phyloP scores from a whole-genome alignment of 1,284 basidiomycete species.

The Ceratobasidium sp. region DNA sequence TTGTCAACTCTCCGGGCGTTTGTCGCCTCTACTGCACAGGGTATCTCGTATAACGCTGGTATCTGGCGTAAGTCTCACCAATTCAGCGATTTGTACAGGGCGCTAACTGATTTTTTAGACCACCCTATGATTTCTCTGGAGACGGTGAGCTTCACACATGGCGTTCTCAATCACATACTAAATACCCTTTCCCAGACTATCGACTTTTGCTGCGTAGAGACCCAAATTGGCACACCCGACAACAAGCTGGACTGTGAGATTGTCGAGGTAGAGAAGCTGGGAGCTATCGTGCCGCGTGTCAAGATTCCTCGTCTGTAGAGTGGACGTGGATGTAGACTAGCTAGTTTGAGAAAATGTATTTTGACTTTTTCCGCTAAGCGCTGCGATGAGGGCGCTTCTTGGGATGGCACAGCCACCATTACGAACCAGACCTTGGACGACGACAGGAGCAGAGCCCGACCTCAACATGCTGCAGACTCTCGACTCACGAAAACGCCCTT shows the following conservation, averaged over 20 bases:
- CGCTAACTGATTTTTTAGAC: conserved; percentile 60
- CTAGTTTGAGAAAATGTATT: not conserved
- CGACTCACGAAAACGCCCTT: conserved; percentile 34
- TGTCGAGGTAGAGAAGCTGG: conserved; percentile 61
- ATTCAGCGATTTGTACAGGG: not conserved
- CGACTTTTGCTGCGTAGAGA: conserved; percentile 85
- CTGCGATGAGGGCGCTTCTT: not conserved
- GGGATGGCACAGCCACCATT: conserved; percentile 32
- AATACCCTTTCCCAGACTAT: conserved; percentile 62
- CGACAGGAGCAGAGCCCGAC: conserved; percentile 2
- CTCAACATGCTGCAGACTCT: conserved; percentile 33
- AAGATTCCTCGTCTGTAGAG: conserved; percentile 32
- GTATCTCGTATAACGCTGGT: conserved; percentile 81
- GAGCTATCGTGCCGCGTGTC: conserved; percentile 10
- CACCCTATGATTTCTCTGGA: conserved; percentile 85
- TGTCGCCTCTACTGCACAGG: conserved; percentile 79
- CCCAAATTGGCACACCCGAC: conserved; percentile 78
- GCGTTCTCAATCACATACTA: conserved; percentile 43
- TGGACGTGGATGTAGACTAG: not conserved
- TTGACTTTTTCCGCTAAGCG: not conserved
- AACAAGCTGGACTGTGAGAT: conserved; percentile 80
- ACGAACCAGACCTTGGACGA: not conserved
- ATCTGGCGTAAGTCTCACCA: conserved; percentile 82
- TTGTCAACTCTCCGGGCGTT: conserved; percentile 80
- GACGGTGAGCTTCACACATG: conserved; percentile 59